Conservation (phyloP, 78 protist species). For the Bodo saltans region DNA sequence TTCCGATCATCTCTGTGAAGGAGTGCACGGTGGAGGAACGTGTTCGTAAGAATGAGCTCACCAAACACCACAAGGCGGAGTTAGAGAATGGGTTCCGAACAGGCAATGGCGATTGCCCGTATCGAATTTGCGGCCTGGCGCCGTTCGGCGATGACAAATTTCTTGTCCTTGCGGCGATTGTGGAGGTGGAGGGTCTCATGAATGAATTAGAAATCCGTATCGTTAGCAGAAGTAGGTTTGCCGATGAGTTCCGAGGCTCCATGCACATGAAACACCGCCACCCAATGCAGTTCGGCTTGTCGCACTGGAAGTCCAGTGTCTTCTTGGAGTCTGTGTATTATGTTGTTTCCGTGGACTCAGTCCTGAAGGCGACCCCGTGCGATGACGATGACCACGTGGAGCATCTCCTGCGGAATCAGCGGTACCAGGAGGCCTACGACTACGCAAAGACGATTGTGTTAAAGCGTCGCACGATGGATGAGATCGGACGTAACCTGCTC, state of each 20-base stretch:
- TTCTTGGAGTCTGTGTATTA: neutral
- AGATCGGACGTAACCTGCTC: neutral
- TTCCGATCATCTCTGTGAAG: neutral
- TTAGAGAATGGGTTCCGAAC: neutral
- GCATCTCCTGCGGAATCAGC: neutral
- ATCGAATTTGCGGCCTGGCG: neutral
- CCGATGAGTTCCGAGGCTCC: neutral
- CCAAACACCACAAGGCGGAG: neutral
- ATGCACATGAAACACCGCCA: neutral
- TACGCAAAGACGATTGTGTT: neutral
- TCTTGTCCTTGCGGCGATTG: neutral
- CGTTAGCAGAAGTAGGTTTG: neutral
- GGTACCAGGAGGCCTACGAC: neutral
- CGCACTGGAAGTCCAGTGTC: neutral
- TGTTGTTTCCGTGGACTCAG: neutral
- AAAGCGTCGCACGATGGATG: neutral
- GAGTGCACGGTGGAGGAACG: neutral
- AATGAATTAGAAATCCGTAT: neutral
- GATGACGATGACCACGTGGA: neutral
- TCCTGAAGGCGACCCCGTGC: neutral
- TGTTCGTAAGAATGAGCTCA: too few relatives aligned
- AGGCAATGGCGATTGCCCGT: neutral
- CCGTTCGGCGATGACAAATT: neutral
- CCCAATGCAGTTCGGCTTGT: neutral
- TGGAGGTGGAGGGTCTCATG: neutral